Conservation (phyloP, 2,329 filamentous ascomycete species). For the Penicillium sp. region DNA sequence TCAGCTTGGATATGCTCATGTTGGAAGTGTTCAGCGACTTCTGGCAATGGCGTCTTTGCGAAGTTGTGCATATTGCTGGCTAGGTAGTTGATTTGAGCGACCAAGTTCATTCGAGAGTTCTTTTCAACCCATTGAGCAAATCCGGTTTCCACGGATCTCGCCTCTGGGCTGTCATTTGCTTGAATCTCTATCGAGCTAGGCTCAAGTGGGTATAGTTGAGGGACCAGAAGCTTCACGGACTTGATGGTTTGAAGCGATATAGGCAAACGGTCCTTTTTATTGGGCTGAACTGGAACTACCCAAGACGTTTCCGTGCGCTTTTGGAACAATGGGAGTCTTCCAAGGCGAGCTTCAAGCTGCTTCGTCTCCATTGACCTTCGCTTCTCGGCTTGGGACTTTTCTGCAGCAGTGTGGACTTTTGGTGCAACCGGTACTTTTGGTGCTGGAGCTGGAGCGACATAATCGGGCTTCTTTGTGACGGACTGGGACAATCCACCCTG, state of each 20-base stretch:
- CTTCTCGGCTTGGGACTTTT: conserved; percentile 59
- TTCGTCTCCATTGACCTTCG: conserved; percentile 61
- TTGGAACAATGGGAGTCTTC: conserved; percentile 60
- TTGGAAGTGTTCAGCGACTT: conserved; percentile 11
- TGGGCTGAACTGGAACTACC: conserved; percentile 64
- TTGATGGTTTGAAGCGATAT: conserved; percentile 56
- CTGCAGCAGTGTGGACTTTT: conserved; percentile 52
- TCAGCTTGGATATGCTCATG: conserved; percentile 12
- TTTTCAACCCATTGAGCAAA: conserved; percentile 58
- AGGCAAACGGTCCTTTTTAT: conserved; percentile 57
- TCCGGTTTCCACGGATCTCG: conserved; percentile 58
- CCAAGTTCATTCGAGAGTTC: conserved; percentile 58
- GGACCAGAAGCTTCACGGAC: conserved; percentile 63
- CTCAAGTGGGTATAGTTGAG: conserved; percentile 66
- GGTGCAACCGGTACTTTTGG: conserved; percentile 31
- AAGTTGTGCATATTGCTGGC: conserved; percentile 65
- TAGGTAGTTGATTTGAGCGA: conserved; percentile 70
- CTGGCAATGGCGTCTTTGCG: conserved; percentile 50
- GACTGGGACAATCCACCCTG: conserved; percentile 2
- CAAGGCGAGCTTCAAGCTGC: conserved; percentile 70
- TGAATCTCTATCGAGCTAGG: conserved; percentile 61
- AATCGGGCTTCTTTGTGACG: not conserved
- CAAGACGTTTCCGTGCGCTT: conserved; percentile 66
- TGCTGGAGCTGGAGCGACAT: not conserved
- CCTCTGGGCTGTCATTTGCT: conserved; percentile 57